phyloP scores from a whole-genome alignment of 1,139 yeast species.

The Candida albicans region DNA sequence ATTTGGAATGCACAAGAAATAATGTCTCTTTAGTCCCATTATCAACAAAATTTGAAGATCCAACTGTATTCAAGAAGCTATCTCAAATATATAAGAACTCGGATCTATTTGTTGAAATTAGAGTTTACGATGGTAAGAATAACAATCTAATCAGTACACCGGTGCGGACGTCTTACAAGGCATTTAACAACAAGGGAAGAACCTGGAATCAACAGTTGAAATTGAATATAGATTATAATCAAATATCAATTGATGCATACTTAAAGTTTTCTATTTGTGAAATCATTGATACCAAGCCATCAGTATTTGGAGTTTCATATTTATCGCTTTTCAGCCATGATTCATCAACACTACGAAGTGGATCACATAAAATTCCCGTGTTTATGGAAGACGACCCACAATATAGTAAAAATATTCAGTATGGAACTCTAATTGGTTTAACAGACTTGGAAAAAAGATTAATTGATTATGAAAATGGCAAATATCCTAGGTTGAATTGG shows the following conservation, averaged over 20 bases:
- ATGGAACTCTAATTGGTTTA: constrained; percentile 24
- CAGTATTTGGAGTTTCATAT: constrained; percentile 59
- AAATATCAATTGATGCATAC: constrained; percentile 61
- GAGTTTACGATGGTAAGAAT: constrained; percentile 55
- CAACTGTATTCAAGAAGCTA: constrained; percentile 47
- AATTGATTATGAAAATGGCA: constrained; percentile 69
- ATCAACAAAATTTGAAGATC: constrained; percentile 57
- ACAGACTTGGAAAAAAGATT: constrained; percentile 52
- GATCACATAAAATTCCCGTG: constrained; percentile 40
- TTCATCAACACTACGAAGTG: constrained; percentile 33
- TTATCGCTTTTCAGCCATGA: constrained; percentile 55
- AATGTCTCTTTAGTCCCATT: constrained; percentile 39
- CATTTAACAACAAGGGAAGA: constrained; percentile 49
- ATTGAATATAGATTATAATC: constrained; percentile 69
- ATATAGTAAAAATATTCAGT: constrained; percentile 16
- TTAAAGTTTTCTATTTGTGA: constrained; percentile 69
- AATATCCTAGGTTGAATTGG: constrained; percentile 66
- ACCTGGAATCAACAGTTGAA: constrained; percentile 60
- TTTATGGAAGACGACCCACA: constrained; percentile 8
- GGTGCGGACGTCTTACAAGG: constrained; percentile 61
- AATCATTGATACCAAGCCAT: constrained; percentile 50
- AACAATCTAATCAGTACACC: constrained; percentile 68
- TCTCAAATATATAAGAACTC: constrained; percentile 54
- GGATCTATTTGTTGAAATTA: constrained; percentile 63
- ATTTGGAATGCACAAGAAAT: constrained; percentile 24